Evolutionary conservation across 495 filamentous ascomycete genomes (phyloP).

Genomic region (Astrothelium macrocarpum): DNA sequence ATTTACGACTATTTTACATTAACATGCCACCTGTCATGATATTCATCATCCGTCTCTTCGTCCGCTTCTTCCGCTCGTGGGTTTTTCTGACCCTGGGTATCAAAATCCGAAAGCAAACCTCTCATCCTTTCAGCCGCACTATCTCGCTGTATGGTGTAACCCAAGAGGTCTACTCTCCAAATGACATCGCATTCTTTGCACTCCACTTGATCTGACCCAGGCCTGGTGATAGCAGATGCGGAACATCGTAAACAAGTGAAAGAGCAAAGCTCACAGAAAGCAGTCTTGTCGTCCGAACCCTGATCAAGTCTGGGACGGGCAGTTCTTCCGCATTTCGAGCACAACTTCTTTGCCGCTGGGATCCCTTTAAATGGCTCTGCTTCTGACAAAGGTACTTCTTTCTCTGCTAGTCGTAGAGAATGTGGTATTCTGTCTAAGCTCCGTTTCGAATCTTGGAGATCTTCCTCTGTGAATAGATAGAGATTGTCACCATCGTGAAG

Average conservation of each 20-base stretch:
- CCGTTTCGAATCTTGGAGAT: background rate
- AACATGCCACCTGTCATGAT: background rate
- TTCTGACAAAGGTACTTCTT: background rate
- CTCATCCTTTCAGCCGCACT: background rate
- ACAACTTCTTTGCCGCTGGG: slow-evolving; percentile 15
- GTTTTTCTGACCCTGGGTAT: background rate
- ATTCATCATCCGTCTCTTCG: background rate
- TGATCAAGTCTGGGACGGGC: slow-evolving; percentile 13
- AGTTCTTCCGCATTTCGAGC: slow-evolving; percentile 16
- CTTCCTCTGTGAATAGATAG: background rate
- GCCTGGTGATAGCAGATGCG: background rate
- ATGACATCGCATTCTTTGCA: background rate
- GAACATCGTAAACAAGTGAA: slow-evolving; percentile 23
- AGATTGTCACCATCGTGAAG: background rate
- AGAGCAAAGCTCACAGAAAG: slow-evolving; percentile 20
- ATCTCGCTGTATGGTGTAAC: background rate
- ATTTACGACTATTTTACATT: no score
- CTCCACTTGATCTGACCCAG: background rate
- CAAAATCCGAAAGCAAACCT: background rate
- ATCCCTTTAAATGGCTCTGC: slow-evolving; percentile 9
- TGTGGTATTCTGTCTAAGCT: background rate
- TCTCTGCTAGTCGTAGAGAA: background rate
- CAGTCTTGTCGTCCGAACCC: background rate
- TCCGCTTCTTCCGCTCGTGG: background rate
- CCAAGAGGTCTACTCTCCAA: background rate